Evolutionary conservation across 2,329 filamentous ascomycete species (phyloP), one percentile per base, ranked within the genome.

Genomic region (Talaromyces atroroseus): DNA sequence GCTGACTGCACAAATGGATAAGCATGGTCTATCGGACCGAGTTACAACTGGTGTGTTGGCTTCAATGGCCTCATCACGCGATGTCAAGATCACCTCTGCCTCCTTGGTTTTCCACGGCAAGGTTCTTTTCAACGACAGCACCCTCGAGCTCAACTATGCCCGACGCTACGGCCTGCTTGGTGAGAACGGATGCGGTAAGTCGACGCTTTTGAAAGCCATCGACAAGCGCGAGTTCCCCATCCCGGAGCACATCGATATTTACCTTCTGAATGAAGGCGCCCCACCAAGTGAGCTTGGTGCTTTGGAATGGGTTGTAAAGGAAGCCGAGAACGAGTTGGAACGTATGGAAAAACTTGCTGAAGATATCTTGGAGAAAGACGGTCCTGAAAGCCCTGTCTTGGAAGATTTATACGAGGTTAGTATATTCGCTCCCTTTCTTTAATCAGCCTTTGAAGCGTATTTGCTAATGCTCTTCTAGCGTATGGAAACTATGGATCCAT

Each of bases 181-280:
- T 70, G 94, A 99, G 83, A 99, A 99, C 87, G 94, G 94, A 64
- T 99, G 94, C 76, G 94, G 94, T 74, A 99, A 99, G 83, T 95
- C 89, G 63, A 99, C 94, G n/a, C 78, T 99, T 34, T 84, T 99
- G 71, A 97, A 96, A 80, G 85, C 94, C 64, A 96, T 99, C 72
- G 87, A 88, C 66, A 87, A 86, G 70, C 89, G 94, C 78, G 95
- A 99, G 76, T 99, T 86, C 74, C 95, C 94, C 61, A 89, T 99
- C 71, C 95, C 94, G 59, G 89, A 96, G 26, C 92, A 96, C 75
- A 82, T 99, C 74, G 95, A 99, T 76, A 95, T 99, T 76, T 99
- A 99, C 79, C 86, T 99, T 47, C 82, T 99, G 65, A 99, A 99
- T 78, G 90, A 97, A 77, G 94, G 94, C 78, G 94, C 94, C 48